Base-by-base conservation (phyloP, 2,329 filamentous ascomycete genomes). In the Sclerotinia subarctica region DNA sequence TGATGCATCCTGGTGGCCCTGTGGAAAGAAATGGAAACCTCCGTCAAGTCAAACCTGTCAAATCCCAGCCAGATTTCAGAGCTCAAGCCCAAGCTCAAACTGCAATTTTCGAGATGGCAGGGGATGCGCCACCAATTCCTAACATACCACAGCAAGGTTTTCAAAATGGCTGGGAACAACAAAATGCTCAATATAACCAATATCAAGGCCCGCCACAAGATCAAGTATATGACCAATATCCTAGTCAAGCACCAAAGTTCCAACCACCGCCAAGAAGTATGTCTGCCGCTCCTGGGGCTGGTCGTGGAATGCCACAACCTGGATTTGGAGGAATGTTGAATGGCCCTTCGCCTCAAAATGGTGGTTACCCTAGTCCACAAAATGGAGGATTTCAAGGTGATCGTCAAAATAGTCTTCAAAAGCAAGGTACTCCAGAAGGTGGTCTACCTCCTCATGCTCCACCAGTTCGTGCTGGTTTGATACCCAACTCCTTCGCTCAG, bases 61-160 rank as follows among this genome's bases (percentile, higher is more conserved):
- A 88, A 71, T 91, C 89, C 15, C 89, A 91, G 74, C 88, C 89
- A 42, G 85, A 90, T 74, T 79, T 90, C 68, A 82, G 86, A 47
- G 73, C 70, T 53, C 69, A 69, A 68, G 73, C 72, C 19, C 83
- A 87, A 72, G 83, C 85, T 4, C 87, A 91, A 73, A 82, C 86
- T 2, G 90, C 90, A 11, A 84, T 91, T 1, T 93, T 93, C 72
- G 91, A 93, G 74, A 90, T 94, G 84, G 88, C 86, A 2, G 84
- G 81, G 35, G 88, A 91, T 72, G 81, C 83, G 26, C 86, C 86
- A 29, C 80, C 82, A 3, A 78, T 88, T 42, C 87, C 88, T 47
- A 71, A 70, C 70, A 69, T 68, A 29, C 15, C 81, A 73, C 73
- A 73, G 67, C 69, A 70, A 57, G 57, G 57, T 46, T 64, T 64